phyloP scores from a whole-genome alignment of 2,329 filamentous ascomycete genomes.

The Talaromyces rugulosus region DNA sequence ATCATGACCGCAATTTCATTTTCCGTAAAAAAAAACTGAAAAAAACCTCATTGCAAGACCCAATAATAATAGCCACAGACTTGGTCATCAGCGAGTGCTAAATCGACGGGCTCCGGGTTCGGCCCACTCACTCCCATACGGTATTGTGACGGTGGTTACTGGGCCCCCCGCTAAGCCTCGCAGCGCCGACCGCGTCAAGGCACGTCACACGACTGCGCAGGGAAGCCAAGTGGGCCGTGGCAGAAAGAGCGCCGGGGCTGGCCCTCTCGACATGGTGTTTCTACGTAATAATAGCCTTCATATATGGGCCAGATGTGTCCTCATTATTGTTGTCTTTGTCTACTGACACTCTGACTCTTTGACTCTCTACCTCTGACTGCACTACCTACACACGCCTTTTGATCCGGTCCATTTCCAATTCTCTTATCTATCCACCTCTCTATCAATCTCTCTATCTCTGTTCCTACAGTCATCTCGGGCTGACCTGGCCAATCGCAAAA shows the following conservation, averaged over 20 bases:
- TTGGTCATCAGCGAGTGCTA: not conserved
- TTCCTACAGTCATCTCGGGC: not conserved
- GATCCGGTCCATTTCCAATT: not conserved
- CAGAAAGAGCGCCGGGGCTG: not conserved
- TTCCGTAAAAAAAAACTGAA: not conserved
- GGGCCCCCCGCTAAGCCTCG: not conserved
- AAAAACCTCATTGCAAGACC: not conserved
- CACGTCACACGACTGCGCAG: constrained; percentile 26
- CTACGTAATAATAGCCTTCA: not conserved
- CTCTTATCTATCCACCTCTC: not conserved
- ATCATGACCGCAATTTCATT: too few species aligned
- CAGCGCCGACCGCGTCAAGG: not conserved
- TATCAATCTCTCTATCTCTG: not conserved
- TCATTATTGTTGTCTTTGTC: not conserved
- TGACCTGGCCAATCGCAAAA: constrained; percentile 7
- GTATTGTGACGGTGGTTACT: constrained; percentile 16
- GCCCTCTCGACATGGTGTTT: not conserved
- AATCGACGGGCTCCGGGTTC: not conserved
- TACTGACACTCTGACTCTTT: not conserved
- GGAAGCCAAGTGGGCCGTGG: constrained; percentile 24
- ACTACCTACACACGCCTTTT: too few species aligned
- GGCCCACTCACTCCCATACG: constrained; percentile 17
- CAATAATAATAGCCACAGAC: not conserved
- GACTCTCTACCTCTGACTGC: too few species aligned
- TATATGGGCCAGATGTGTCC: not conserved